Evolutionary conservation across 2,329 filamentous ascomycete genomes (phyloP).

Genomic region (Ceratocystis smalleyi): DNA sequence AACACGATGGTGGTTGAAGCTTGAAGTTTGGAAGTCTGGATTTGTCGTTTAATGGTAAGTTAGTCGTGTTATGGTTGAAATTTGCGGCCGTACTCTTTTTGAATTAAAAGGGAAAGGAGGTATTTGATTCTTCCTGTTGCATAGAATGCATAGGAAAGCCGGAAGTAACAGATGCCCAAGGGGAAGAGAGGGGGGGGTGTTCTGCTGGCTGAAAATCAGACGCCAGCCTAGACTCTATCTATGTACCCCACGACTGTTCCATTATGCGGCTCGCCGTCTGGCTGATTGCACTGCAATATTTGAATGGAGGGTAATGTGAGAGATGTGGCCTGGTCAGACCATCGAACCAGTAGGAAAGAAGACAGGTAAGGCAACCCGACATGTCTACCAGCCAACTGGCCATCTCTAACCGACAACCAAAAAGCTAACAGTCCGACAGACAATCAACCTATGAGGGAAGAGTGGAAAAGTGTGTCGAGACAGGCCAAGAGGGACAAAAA

Average conservation of each 20-base stretch:
- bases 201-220: not conserved
- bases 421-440: not conserved
- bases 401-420: not conserved
- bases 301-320: not conserved
- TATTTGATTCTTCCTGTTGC: not conserved
- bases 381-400: not conserved
- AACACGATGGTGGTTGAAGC: not conserved
- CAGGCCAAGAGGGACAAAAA: not conserved
- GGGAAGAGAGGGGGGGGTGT: not conserved
- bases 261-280: constrained; percentile 3
- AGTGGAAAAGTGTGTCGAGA: not conserved
- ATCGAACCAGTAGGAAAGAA: constrained; percentile 1
- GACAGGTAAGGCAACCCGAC: not conserved
- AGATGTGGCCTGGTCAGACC: not conserved
- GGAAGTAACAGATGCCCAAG: not conserved
- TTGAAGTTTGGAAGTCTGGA: not conserved
- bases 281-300: not conserved
- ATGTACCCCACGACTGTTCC: not conserved
- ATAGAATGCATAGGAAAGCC: not conserved
- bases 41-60: not conserved
- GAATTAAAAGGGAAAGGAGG: not conserved
- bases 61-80: not conserved
- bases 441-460: not conserved
- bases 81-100: not conserved
- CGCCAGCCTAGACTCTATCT: not conserved